These are phyloP conservation scores for Ormosia emarginata DNA, from an alignment of 306 rosid genomes.

Conservation along the genomic window DNA sequence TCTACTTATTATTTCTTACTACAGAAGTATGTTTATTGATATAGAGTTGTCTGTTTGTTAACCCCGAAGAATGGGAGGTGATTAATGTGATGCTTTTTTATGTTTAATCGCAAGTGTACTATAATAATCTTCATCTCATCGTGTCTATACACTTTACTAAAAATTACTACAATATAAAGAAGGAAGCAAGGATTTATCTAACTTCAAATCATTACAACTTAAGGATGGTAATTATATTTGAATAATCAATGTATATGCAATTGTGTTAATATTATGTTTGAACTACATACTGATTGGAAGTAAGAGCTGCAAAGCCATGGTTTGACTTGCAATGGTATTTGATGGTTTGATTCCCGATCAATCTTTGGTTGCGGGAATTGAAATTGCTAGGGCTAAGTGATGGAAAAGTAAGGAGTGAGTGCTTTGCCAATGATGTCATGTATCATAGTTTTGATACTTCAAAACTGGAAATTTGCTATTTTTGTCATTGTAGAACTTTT, in stretches of 20 bases:
- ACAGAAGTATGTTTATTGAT: neutral
- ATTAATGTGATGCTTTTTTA: neutral
- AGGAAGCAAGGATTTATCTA: neutral
- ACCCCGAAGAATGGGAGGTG: neutral
- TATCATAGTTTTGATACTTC: neutral
- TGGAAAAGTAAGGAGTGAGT: neutral
- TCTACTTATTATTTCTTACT: neutral
- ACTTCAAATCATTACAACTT: neutral
- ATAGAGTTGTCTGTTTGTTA: neutral
- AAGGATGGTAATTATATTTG: neutral
- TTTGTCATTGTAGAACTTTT: neutral
- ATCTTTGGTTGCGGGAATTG: neutral
- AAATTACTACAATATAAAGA: neutral
- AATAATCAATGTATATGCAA: neutral
- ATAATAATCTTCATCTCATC: neutral
- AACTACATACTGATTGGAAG: neutral
- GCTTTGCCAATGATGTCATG: neutral
- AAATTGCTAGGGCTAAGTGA: neutral
- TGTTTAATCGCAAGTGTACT: neutral
- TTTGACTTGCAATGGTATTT: neutral
- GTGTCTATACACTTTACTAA: neutral
- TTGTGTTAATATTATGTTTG: neutral
- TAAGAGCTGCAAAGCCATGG: neutral
- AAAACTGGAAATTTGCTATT: neutral
- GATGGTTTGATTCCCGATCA: constrained; percentile 3